Base-by-base conservation (phyloP, 1,139 yeast species). In the Entelexis paramagnoliae region DNA sequence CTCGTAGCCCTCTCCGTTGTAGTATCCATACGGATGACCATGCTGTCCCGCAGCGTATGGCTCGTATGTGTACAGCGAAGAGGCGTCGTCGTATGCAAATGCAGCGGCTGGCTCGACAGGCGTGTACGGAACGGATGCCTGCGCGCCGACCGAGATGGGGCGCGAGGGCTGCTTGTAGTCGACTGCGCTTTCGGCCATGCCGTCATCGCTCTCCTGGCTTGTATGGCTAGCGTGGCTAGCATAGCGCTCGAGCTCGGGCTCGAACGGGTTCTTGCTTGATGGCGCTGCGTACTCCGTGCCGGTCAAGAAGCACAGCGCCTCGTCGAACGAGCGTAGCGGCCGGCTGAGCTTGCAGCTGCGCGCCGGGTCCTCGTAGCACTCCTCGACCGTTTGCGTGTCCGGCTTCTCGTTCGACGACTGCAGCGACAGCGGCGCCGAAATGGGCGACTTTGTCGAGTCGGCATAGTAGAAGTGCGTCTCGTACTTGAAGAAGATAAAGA, bases 391-490 rank as follows among this genome's bases (percentile, higher is more conserved):
- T 16, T 34, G 16, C 19, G 33, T 3, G 19, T 16, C 10, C 14
- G 47, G 16, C 33, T 44, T 34, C 19, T 33, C 39, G 24, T 26
- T 24, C 11, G 40, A 24, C 7, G 14, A 8, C 16, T 33, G 35
- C 24, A 5, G 20, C 24, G 24, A 3, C 11, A 33, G 47, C 16
- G 44, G 28, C 32, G n/a, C 4, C 2, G 30, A 16, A 10, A 30
- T 28, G 24, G 38, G 44, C n/a, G 43, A 36, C 28, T 47, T 40
- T 4, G 33, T 33, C 7, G 54, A 28, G 24, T 51, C 51, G 3
- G 51, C 51, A 24, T 34, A 40, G 22, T 20, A 19, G 41, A 68
- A 67, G 38, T 58, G 57, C 8, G 56, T 50, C 32, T 66, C 63
- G 50, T 64, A 59, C 46, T 39, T 48, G 30, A 33, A 49, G 35